A percentile compares a stretch with the other conserved stretches of the same genome.
These are phyloP conservation scores for Aurifilum marmelostoma DNA, from an alignment of 2,329 filamentous ascomycete genomes.

Conservation along the genomic window DNA sequence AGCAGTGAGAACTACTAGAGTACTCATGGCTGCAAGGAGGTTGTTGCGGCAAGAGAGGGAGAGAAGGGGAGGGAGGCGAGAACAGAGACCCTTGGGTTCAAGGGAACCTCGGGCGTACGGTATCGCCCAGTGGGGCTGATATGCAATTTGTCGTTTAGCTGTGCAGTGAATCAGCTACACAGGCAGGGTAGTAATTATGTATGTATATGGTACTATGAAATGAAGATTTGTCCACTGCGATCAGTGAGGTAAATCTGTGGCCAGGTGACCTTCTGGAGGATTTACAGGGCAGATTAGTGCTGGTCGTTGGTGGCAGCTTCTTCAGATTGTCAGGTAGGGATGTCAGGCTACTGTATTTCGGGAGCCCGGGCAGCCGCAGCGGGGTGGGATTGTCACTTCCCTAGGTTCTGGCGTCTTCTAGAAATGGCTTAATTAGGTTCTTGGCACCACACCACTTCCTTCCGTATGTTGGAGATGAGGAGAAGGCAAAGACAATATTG, in stretches of 20 bases:
- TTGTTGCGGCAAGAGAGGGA: not conserved
- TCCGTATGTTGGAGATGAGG: not conserved
- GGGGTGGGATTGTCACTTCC: not conserved
- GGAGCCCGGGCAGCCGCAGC: not conserved
- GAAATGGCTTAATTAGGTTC: constrained; percentile 17
- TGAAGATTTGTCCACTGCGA: not conserved
- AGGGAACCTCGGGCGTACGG: not conserved
- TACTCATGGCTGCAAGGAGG: not conserved
- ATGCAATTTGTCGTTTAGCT: not conserved
- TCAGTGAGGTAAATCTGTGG: not conserved
- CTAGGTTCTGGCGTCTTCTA: constrained; percentile 26
- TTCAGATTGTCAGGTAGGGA: not conserved
- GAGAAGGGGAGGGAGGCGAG: not conserved
- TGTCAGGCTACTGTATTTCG: not conserved
- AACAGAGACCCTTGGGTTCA: too few relatives aligned
- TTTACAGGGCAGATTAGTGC: not conserved
- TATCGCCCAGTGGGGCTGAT: not conserved
- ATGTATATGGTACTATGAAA: too few relatives aligned
- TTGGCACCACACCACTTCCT: not conserved
- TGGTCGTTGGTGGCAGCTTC: not conserved
- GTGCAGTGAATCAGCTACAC: not conserved
- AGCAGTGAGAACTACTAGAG: not conserved
- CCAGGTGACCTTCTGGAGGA: constrained; percentile 1
- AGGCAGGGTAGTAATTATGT: not conserved
- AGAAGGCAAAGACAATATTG: too few relatives aligned